Conservation (phyloP, 371 early-diverging fungal species). For the Fennellomyces sp. region DNA sequence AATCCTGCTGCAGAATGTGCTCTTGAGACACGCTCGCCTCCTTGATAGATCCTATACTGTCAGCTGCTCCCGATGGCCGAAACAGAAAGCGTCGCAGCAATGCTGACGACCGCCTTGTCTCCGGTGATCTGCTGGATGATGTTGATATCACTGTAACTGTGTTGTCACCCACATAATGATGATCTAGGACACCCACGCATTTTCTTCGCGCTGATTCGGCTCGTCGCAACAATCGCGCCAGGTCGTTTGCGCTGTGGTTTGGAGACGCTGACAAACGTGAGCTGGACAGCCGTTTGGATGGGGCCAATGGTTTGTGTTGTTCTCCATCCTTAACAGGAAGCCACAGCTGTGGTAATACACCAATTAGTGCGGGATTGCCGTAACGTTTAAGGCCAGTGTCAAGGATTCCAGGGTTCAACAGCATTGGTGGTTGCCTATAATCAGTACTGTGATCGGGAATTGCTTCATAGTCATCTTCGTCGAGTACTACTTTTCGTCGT, state of each 20-base stretch:
- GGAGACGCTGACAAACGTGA: neutral
- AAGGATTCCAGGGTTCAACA: constrained; percentile 67
- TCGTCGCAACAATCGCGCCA: neutral
- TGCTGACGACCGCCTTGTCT: neutral
- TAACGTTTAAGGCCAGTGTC: constrained; percentile 73
- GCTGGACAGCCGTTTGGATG: constrained; percentile 10
- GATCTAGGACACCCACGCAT: neutral
- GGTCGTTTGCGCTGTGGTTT: constrained; percentile 13
- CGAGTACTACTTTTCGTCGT: constrained; percentile 21
- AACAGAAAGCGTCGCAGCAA: neutral
- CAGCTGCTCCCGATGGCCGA: neutral
- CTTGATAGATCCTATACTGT: constrained; percentile 2
- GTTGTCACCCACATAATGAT: neutral
- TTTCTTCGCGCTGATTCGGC: neutral
- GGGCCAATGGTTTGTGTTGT: constrained; percentile 7
- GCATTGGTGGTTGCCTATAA: constrained; percentile 76
- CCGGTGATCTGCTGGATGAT: too few species aligned
- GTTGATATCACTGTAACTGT: neutral
- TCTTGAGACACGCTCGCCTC: constrained; percentile 17
- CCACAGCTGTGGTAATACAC: constrained; percentile 77
- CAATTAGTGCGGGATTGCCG: constrained; percentile 68
- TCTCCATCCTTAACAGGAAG: constrained; percentile 55
- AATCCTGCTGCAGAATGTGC: constrained; percentile 3
- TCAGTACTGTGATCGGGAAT: constrained; percentile 57
- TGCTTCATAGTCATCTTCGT: constrained; percentile 74